phyloP scores from a whole-genome alignment of 2,329 filamentous ascomycete species.

The Ophiostoma himal-ulmi region DNA sequence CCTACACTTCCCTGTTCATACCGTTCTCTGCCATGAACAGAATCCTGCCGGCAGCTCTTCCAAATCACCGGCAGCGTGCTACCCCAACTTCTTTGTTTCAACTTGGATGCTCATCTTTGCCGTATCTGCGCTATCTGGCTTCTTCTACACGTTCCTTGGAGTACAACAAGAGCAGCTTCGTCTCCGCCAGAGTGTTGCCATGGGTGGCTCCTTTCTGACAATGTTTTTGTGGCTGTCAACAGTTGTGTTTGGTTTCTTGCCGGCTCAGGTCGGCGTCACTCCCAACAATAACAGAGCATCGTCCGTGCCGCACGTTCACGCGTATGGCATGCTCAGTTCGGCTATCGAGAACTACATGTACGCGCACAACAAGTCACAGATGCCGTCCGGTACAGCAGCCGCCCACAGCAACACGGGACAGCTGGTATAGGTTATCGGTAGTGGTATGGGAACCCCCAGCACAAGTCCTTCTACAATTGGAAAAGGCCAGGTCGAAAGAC shows the following conservation, averaged over 20 bases:
- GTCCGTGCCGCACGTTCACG: constrained; percentile 7
- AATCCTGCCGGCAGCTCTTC: background rate
- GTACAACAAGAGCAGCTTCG: constrained; percentile 20
- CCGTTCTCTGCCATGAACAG: constrained; percentile 14
- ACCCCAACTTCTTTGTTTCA: constrained; percentile 25
- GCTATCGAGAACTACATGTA: constrained; percentile 22
- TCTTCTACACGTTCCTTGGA: constrained; percentile 15
- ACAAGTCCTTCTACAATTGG: no score
- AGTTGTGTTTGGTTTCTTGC: constrained; percentile 20
- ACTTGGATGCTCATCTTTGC: constrained; percentile 21
- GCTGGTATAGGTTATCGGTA: constrained; percentile 11
- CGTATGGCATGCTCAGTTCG: constrained; percentile 23
- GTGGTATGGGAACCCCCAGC: background rate
- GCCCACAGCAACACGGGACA: background rate
- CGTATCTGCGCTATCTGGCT: background rate
- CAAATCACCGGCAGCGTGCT: constrained; percentile 7
- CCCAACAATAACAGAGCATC: background rate
- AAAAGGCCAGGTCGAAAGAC: background rate
- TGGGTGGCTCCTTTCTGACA: constrained; percentile 17
- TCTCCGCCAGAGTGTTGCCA: constrained; percentile 16
- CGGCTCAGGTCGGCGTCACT: background rate
- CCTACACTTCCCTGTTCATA: constrained; percentile 22
- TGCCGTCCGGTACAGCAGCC: background rate
- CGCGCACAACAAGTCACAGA: background rate
- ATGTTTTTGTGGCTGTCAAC: constrained; percentile 20